phyloP scores from a whole-genome alignment of 208 protist species.

The Wallacemonas sp. region DNA sequence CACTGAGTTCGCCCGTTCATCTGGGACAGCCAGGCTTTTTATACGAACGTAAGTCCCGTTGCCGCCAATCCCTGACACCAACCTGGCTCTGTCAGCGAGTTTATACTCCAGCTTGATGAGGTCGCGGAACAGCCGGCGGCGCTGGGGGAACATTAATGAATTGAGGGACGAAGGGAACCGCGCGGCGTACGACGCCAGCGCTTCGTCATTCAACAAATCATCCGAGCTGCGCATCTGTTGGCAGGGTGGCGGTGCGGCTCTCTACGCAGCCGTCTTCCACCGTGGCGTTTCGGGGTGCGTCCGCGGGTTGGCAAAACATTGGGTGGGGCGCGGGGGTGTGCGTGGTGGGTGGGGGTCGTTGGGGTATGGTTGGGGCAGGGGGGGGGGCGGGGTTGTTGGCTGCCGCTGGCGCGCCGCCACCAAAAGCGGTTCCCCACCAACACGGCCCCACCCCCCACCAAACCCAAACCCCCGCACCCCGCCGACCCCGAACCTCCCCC shows the following conservation, averaged over 20 bases:
- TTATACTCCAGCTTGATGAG: neutral
- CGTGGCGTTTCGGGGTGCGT: neutral
- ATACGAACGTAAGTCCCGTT: neutral
- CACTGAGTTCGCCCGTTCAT: neutral
- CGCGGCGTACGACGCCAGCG: neutral
- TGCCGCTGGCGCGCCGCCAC: neutral
- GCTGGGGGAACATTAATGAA: neutral
- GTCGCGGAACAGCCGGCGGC: neutral
- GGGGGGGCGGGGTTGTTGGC: neutral
- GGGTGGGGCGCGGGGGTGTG: neutral
- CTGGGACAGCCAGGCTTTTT: neutral
- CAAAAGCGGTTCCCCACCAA: neutral
- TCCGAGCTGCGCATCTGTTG: slow-evolving; percentile 5
- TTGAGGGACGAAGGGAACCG: neutral
- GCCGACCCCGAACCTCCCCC: neutral
- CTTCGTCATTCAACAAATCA: slow-evolving; percentile 1
- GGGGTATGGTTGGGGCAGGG: neutral
- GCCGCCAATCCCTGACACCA: neutral
- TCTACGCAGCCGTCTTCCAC: too few species aligned
- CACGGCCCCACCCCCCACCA: neutral
- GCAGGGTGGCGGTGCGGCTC: too few species aligned
- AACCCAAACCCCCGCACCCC: neutral
- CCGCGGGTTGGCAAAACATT: too few species aligned
- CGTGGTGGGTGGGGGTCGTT: neutral
- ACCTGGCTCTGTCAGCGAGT: neutral